Evolutionary conservation across 495 filamentous ascomycete genomes (phyloP).

Genomic region (Achaetomiella virescens): DNA sequence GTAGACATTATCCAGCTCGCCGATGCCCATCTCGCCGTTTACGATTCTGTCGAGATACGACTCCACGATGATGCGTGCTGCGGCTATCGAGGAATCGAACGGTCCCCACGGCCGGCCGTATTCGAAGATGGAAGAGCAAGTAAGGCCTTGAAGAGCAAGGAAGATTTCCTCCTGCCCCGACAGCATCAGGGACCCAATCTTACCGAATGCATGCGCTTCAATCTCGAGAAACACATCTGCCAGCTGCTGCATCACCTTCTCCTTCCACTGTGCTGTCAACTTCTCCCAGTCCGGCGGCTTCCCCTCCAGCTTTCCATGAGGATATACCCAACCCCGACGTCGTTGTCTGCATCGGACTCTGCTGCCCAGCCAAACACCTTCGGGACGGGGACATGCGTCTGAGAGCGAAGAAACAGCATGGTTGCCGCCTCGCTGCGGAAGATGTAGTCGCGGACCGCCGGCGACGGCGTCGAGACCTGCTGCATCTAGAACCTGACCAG

Average conservation of each 20-base stretch:
- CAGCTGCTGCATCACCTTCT: constrained; percentile 34
- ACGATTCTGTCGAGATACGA: background rate
- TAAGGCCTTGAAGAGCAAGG: background rate
- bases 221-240: constrained; percentile 40
- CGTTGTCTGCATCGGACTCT: constrained; percentile 21
- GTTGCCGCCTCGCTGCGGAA: constrained; percentile 36
- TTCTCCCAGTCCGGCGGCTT: constrained; percentile 28
- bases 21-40: background rate
- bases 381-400: constrained; percentile 31
- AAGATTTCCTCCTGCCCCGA: constrained; percentile 11
- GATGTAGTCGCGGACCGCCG: constrained; percentile 15
- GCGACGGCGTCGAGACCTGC: constrained; percentile 11
- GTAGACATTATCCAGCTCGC: background rate
- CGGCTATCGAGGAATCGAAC: background rate
- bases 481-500: constrained; percentile 21
- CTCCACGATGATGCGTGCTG: background rate
- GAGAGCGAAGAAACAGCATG: constrained; percentile 27
- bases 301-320: constrained; percentile 38
- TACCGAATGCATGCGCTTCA: constrained; percentile 27
- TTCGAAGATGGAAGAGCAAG: background rate
- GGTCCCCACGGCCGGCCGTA: background rate
- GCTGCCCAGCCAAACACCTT: constrained; percentile 17
- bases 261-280: constrained; percentile 22
- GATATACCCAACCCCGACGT: constrained; percentile 31
- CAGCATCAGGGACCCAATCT: constrained; percentile 31